Evolutionary conservation across 305 asterid species (phyloP), one percentile per base, ranked within the genome.

Genomic region (Fraxinus sp.): DNA sequence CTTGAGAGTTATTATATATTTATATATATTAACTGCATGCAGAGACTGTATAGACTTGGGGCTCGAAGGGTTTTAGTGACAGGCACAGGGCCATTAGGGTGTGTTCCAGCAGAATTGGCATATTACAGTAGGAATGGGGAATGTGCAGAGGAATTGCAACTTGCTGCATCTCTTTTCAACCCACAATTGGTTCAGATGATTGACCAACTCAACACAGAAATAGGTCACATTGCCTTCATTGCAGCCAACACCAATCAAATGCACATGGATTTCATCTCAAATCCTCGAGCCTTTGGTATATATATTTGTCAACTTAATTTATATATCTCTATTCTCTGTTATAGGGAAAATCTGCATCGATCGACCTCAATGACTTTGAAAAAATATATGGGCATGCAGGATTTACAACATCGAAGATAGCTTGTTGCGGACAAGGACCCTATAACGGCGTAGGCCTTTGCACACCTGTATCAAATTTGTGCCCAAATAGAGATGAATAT

Each of bases 11-110:
- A n/a, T n/a, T 5, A 3, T 16, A 0, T 22, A 22, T 22, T 55
- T 16, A 55, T n/a, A n/a, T 0, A 10, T 30, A 30, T 68, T 0
- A 1, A 68, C 30, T 16, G 6, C 2, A 39, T 81, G 83, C 85
- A 90, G 93, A 84, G 68, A 49, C 32, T 90, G 26, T 24, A 88
- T 35, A 82, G 79, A 30, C 62, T 85, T 18, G 93, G 93, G n/a
- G 87, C 86, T 3, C 72, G 89, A 5, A 76, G 85, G 62, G 88
- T 89, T 5, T 11, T 89, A 1, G 91, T 89, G 76, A 90, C 91
- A 0, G 93, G 93, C 35, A 88, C 93, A 13, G 93, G 93, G 6
- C 93, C 91, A 28, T 16, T 90, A 10, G 93, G 93, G 2, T 90
- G 93, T 46, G 91, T 84, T 8, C 93, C 93, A 0, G 89, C 89